Conservation (phyloP, 108 stramenopile genomes). For the Cyclotella distinguenda region DNA sequence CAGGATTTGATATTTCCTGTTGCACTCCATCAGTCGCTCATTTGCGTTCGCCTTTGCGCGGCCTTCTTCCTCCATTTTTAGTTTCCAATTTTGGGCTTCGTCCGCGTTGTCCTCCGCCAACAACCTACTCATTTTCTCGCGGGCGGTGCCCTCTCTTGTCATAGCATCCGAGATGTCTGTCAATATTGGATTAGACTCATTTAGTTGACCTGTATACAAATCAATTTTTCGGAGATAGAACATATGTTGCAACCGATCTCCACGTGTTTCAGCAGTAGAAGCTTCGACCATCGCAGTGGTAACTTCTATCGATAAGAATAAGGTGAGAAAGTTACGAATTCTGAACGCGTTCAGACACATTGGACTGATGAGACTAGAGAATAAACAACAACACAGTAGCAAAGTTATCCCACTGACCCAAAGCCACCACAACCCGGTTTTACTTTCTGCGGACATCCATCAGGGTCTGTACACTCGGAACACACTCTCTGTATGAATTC, state of each 20-base stretch:
- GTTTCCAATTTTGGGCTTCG: conserved; percentile 26
- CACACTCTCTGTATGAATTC: conserved; percentile 92
- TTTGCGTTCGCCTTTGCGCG: conserved; percentile 56
- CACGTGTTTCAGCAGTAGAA: conserved; percentile 49
- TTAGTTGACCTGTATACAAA: conserved; percentile 77
- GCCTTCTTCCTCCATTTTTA: conserved; percentile 43
- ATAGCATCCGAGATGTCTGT: conserved; percentile 87
- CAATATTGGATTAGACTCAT: conserved; percentile 87
- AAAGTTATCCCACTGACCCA: conserved; percentile 40
- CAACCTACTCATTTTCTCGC: conserved; percentile 18
- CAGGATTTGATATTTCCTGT: conserved; percentile 65
- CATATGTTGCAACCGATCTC: conserved; percentile 23
- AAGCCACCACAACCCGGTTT: conserved; percentile 90
- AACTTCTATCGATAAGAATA: conserved; percentile 88
- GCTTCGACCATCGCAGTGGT: conserved; percentile 80
- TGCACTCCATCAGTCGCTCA: conserved; percentile 67
- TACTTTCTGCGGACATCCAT: conserved; percentile 60
- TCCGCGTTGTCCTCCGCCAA: conserved; percentile 13
- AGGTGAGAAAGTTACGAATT: conserved; percentile 87
- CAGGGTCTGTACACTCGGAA: conserved; percentile 57
- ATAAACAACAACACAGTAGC: neutral
- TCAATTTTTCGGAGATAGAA: conserved; percentile 58
- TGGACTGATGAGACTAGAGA: neutral
- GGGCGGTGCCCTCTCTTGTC: conserved; percentile 67
- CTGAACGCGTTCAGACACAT: conserved; percentile 6